phyloP scores from a whole-genome alignment of 2,329 filamentous ascomycete species.

The Sporothrix brasiliensis region DNA sequence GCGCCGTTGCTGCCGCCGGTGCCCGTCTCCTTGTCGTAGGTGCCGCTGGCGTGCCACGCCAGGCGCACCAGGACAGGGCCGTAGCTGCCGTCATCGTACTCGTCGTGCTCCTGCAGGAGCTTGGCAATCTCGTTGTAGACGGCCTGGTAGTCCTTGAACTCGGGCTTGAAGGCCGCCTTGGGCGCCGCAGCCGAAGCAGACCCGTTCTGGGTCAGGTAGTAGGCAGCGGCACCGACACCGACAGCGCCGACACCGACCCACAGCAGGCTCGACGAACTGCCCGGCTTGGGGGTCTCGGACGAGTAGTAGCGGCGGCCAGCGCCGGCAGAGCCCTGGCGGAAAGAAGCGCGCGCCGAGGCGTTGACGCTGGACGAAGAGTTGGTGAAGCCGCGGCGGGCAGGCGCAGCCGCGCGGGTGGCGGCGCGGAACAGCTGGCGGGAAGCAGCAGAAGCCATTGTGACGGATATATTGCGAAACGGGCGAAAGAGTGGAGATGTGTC shows the following conservation, averaged over 20 bases:
- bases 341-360: conserved; percentile 64
- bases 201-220: conserved; percentile 62
- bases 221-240: conserved; percentile 66
- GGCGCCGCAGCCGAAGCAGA: conserved; percentile 52
- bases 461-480: neutral
- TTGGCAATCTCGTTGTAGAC: conserved; percentile 87
- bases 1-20: conserved; percentile 96
- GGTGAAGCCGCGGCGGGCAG: conserved; percentile 33
- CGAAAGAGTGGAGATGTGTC: neutral
- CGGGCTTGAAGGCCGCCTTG: conserved; percentile 67
- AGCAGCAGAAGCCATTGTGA: conserved; percentile 50
- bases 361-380: conserved; percentile 60
- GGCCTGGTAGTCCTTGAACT: conserved; percentile 88
- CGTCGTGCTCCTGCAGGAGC: conserved; percentile 81
- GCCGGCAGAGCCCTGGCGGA: conserved; percentile 62
- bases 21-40: conserved; percentile 82
- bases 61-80: conserved; percentile 88
- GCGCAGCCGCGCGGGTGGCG: conserved; percentile 57
- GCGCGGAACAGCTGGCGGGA: conserved; percentile 60
- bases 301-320: conserved; percentile 76
- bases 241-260: conserved; percentile 63
- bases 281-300: conserved; percentile 62
- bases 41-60: conserved; percentile 93
- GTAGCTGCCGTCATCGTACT: conserved; percentile 96
- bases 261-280: conserved; percentile 49